Base-by-base conservation (phyloP, 345 rosid species). In the Eucalyptus regnans region DNA sequence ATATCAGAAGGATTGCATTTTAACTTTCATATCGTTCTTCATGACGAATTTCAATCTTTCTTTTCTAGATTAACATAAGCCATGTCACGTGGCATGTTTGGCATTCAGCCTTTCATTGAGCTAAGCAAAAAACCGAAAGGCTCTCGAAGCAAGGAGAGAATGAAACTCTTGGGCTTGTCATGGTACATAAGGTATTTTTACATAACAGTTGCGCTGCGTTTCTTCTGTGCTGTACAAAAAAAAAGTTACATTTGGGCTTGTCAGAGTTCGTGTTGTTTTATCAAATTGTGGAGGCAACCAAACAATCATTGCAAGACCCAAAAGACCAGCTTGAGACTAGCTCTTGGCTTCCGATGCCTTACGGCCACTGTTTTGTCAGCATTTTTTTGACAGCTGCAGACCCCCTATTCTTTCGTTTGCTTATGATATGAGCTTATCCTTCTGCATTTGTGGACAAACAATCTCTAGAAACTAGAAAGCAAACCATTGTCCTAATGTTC, bases 131-230 rank as follows among this genome's bases (percentile, higher is more conserved):
- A 41, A 76, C 8, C 2, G 12, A 37, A 76, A 37, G 27, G 83
- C 15, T 10, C 15, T 76, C 46, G 0, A 37, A 37, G 15, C 20
- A 76, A 76, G 2, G 7, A 76, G 48, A 76, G 9, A 37, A 0
- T 76, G 83, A 33, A 68, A 5, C 44, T 68, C 44, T 9, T 1
- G 80, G 23, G 37, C 80, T 33, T 4, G 0, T 33, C 44, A 16
- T 33, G 44, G 12, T 33, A 8, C 23, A 33, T 12, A 5, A 68
- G 44, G 44, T n/a, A 60, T 66, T 66, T 66, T n/a, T 31, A 66
- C 17, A 4, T 31, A 15, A 66, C 1, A 7, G 3, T 4, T 20
- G 0, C 2, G 20, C 3, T 44, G 18, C 16, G n/a, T 44, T 48
- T 20, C 50, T 43, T 83, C 15, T 20, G 33, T 46, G 48, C 86